Evolutionary conservation across 2,329 filamentous ascomycete species (phyloP).

Genomic region (Cladosporium velox): DNA sequence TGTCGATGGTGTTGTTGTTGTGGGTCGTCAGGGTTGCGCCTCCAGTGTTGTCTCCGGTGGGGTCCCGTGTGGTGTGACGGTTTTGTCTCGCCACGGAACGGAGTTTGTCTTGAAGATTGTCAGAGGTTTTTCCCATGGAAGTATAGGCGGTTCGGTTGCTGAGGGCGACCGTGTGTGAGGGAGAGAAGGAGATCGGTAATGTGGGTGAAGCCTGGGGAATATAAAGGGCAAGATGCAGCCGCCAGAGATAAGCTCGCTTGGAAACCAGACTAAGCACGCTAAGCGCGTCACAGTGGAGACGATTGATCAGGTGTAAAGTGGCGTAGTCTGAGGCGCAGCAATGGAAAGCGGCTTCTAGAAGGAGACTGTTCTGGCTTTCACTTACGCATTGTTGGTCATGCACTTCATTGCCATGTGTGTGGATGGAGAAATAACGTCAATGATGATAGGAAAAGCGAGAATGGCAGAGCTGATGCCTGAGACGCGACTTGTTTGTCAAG

Average conservation of each 20-base stretch:
- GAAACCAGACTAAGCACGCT: neutral
- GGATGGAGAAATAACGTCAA: neutral
- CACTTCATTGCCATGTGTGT: neutral
- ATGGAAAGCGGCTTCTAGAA: constrained; percentile 6
- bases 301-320: neutral
- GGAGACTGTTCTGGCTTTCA: neutral
- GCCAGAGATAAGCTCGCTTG: too few relatives aligned
- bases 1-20: constrained; percentile 28
- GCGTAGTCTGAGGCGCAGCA: neutral
- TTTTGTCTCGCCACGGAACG: constrained; percentile 52
- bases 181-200: neutral
- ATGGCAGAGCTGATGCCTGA: neutral
- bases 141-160: constrained; percentile 27
- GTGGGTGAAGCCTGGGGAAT: neutral
- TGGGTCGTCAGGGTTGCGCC: constrained; percentile 38
- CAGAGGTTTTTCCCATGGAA: constrained; percentile 58
- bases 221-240: neutral
- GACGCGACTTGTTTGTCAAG: neutral
- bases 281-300: constrained; percentile 17
- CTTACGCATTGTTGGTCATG: neutral
- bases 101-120: constrained; percentile 55
- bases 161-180: constrained; percentile 15
- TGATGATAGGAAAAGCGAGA: neutral
- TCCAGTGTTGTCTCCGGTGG: constrained; percentile 28
- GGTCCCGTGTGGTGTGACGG: constrained; percentile 40